Evolutionary conservation across 2,329 filamentous ascomycete genomes (phyloP), one percentile per base, ranked within the genome.

Genomic region (Xylaria sp.): DNA sequence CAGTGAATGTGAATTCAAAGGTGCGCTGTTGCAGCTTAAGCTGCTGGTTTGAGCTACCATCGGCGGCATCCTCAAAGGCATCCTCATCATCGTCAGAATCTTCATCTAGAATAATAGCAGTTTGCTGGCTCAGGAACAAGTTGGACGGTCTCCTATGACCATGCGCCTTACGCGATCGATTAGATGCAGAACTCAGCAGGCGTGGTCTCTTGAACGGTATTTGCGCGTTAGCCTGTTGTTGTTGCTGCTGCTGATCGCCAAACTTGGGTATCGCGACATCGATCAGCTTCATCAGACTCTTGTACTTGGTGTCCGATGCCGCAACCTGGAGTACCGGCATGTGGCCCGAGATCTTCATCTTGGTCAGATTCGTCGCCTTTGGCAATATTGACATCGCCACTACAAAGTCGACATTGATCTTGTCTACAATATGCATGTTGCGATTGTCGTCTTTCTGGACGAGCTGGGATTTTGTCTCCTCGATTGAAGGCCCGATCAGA

Each of bases 311-410:
- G 66, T 99, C 95, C 0, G 94, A 97, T 37, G 95, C 87, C 0
- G 90, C 90, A 9, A 90, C 94, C 70, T 97, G 93, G 1, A 99
- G 79, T 48, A 97, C 87, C 0, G 95, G 94, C 48, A 99, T 79
- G 64, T 95, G 91, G 1, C 94, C 94, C 1, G 92, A 95, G 29
- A 99, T 85, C 56, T 91, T 89, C 63, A 97, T 87, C 66, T 94
- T 94, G 13, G 94, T 95, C 44, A 99, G 77, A 59, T 97, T 95
- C 0, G 93, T 89, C 0, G 91, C 91, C 69, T 97, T 97, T 0
- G 94, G 94, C n/a, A 99, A 78, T 63, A 99, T 99, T 7, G 92
- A 99, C 18, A 90, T 88, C 70, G 97, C 92, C n/a, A 99, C 85
- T 9, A 92, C 86, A 70, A 99, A 97, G 70, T 97, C 91, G 64